These are phyloP conservation scores for Medicago lupulina DNA, from an alignment of 306 rosid genomes.

Conservation along the genomic window DNA sequence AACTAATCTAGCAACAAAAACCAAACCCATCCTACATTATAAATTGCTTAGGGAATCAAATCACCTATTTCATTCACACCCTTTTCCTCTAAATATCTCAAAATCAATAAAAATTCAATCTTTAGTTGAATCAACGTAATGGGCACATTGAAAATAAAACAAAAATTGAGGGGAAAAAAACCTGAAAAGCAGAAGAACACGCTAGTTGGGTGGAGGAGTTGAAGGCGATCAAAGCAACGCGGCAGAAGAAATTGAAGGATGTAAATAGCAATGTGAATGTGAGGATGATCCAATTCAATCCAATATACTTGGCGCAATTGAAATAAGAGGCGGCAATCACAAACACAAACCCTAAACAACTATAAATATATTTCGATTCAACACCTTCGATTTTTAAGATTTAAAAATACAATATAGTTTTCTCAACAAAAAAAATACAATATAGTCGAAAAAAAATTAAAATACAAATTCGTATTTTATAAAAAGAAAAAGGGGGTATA, in stretches of 20 bases:
- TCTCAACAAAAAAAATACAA: no score
- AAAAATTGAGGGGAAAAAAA: neutral
- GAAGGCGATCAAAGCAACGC: neutral
- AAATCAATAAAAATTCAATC: neutral
- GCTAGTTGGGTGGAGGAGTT: slow-evolving; percentile 20
- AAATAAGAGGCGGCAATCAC: neutral
- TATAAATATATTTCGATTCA: neutral
- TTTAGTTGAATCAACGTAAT: neutral
- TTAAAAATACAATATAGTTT: no score
- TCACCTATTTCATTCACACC: neutral
- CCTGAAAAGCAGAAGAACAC: slow-evolving; percentile 46
- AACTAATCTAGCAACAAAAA: neutral
- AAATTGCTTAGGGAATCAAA: neutral
- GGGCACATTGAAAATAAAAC: neutral
- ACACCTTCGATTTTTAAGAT: no score
- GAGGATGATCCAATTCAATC: neutral
- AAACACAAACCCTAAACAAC: slow-evolving; percentile 16
- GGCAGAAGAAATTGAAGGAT: neutral
- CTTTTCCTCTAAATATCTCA: neutral
- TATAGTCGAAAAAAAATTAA: no score
- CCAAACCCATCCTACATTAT: neutral
- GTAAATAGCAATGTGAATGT: neutral
- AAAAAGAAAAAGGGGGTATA: no score
- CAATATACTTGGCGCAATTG: neutral
- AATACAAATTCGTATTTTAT: no score